Base-by-base conservation (phyloP, 73 alveolate genomes). In the Blepharisma stoltei region DNA sequence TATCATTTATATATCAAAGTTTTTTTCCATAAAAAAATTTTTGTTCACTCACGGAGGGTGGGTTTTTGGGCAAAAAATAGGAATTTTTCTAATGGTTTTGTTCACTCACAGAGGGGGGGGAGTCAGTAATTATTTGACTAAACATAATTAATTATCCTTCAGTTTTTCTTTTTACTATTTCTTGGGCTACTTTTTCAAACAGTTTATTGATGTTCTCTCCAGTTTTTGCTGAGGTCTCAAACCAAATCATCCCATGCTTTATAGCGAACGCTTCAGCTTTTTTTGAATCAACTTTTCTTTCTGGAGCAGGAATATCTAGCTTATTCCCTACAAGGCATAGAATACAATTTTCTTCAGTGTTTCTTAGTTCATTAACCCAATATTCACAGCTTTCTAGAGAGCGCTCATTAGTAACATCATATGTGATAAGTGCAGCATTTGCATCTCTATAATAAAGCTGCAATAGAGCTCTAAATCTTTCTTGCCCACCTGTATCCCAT, bases 401-500 rank as follows among this genome's bases (percentile, higher is more conserved):
- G 21, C 83, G 78, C 48, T 73, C 82, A 60, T 83, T 90, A 9
- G 94, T 83, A 27, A 87, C 68, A 71, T 87, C 94, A 70, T 76
- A 87, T 38, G 78, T 67, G n/a, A 87, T 75, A 7, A 87, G 67
- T 0, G 89, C 89, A 6, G 92, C 94, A 49, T 78, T 86, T 6
- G 94, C 94, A n/a, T 83, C 94, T 68, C 89, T 77, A 65, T 87
- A 87, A 68, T 87, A 87, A 45, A 83, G 83, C 38, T 86, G 75
- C 18, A 87, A 75, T 76, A 87, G 55, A 38, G 94, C 78, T 38
- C 92, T 47, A 49, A 78, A 84, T n/a, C 94, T 32, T 73, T 87
- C 95, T 43, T 80, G 80, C 23, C 90, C 95, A 11, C 86, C 95
- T 46, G 90, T 88, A 65, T 88, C 90, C 90, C 90, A 88, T 1